A percentile compares a stretch with the other conserved stretches of the same genome.
phyloP scores from a whole-genome alignment of 371 early-diverging fungal genomes.

The Circinella minor region DNA sequence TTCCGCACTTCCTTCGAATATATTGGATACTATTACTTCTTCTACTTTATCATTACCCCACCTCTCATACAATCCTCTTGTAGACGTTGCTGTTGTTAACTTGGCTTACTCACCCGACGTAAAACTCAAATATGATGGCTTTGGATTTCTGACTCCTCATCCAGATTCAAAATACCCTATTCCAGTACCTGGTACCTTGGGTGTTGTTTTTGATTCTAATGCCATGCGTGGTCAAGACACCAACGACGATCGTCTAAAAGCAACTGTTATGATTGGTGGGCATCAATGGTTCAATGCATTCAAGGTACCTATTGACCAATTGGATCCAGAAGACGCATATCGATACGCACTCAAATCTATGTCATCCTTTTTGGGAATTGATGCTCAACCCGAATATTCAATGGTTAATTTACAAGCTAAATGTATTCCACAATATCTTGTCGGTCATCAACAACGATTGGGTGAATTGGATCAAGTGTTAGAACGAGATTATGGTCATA shows the following conservation, averaged over 20 bases:
- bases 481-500: conserved; percentile 47
- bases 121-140: conserved; percentile 70
- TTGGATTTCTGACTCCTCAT: conserved; percentile 90
- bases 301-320: conserved; percentile 26
- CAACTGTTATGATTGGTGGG: conserved; percentile 95
- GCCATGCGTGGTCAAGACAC: conserved; percentile 73
- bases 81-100: conserved; percentile 90
- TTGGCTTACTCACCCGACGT: conserved; percentile 62
- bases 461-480: conserved; percentile 58
- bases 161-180: conserved; percentile 43
- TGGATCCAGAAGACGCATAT: conserved; percentile 36
- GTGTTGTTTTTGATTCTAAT: conserved; percentile 91
- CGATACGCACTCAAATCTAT: conserved; percentile 43
- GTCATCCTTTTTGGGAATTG: conserved; percentile 59
- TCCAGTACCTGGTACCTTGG: conserved; percentile 68
- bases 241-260: conserved; percentile 51
- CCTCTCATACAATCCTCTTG: conserved; percentile 65
- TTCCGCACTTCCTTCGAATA: conserved; percentile 68
- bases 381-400: conserved; percentile 53
- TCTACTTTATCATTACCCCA: conserved; percentile 32
- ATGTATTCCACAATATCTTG: conserved; percentile 93
- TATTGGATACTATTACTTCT: conserved; percentile 42
- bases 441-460: conserved; percentile 79
- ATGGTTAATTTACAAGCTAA: conserved; percentile 64
- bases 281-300: conserved; percentile 67